Evolutionary conservation across 139 green algal genomes (phyloP), one percentile per base, ranked within the genome.

Genomic region (Closterium sp.): DNA sequence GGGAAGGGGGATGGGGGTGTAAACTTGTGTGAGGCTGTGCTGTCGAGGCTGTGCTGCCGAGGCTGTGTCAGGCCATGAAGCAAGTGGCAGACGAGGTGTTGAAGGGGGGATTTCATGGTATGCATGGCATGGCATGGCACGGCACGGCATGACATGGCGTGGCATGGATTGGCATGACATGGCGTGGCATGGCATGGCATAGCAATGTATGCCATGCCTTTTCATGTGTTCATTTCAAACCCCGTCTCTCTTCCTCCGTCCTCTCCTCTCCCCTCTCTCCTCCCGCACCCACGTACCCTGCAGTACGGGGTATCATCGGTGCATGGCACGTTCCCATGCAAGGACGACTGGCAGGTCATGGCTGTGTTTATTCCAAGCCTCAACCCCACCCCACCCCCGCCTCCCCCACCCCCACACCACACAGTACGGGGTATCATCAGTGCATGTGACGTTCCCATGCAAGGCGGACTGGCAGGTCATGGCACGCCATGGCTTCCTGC

Each of bases 401-500:
- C 32, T 38, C 32, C 32, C 32, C 24, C 79, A 6, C 24, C 5
- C 21, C 86, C 86, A 89, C 24, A n/a, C 30, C 28, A 2, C 13
- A 21, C 91, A 94, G 92, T 89, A 89, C 85, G 91, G 89, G 7
- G 94, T 98, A 17, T 97, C 95, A 6, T 96, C 94, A 24, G 73
- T 97, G 90, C 97, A 99, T 90, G 79, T 99, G 28, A 99, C 97
- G 2, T 99, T 99, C 93, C 96, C 95, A 91, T 96, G 90, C 1
- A 87, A 94, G 7, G 91, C 96, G 73, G 97, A 99, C 94, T 97
- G 94, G 92, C 89, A 94, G 7, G 89, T 91, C 70, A 87, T 98
- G 91, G 94, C 86, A 4, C 88, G 93, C 24, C 31, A 95, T 28
- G 97, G 97, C 86, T 98, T 96, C 89, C 89, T 98, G 92, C 93